Evolutionary conservation across 2,329 filamentous ascomycete genomes (phyloP).

Genomic region (Helminthosporium solani): DNA sequence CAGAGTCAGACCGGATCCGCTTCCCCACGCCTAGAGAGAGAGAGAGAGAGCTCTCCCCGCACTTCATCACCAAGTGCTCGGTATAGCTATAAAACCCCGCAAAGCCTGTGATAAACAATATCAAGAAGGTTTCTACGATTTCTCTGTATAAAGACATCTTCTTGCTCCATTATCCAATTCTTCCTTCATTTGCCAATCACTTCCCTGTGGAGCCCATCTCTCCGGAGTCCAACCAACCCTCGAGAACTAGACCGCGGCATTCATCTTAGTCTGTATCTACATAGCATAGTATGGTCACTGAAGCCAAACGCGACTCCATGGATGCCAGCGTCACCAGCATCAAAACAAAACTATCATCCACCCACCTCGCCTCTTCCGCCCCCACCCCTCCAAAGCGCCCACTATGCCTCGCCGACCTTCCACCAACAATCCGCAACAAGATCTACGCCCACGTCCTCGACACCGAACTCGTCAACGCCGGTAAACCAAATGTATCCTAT

Average conservation of each 20-base stretch:
- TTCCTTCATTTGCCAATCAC: too few species aligned
- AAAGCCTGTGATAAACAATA: too few species aligned
- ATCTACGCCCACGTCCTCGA: slow-evolving; percentile 38
- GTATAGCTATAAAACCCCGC: slow-evolving; percentile 31
- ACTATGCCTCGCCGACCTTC: slow-evolving; percentile 25
- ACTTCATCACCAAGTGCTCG: slow-evolving; percentile 15
- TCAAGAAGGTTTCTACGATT: too few species aligned
- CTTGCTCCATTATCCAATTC: too few species aligned
- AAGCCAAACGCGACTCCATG: slow-evolving; percentile 35
- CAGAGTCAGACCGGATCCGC: slow-evolving; percentile 28
- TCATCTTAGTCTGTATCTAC: too few species aligned
- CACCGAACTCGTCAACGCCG: slow-evolving; percentile 36
- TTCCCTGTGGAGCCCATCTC: too few species aligned
- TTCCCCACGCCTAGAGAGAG: slow-evolving; percentile 9
- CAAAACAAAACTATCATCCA: slow-evolving; percentile 16
- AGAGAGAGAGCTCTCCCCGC: slow-evolving; percentile 26
- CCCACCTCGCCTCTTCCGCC: slow-evolving; percentile 7
- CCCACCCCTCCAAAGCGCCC: slow-evolving; percentile 24
- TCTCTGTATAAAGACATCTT: too few species aligned
- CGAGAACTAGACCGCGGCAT: too few species aligned
- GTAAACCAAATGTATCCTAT: slow-evolving; percentile 33
- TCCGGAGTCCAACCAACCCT: too few species aligned
- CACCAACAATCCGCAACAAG: slow-evolving; percentile 31
- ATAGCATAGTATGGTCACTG: slow-evolving; percentile 15
- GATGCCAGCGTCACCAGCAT: slow-evolving; percentile 23